Evolutionary conservation across 1,284 basidiomycete species (phyloP).

Genomic region (Pseudozyma tsukubaensis): DNA sequence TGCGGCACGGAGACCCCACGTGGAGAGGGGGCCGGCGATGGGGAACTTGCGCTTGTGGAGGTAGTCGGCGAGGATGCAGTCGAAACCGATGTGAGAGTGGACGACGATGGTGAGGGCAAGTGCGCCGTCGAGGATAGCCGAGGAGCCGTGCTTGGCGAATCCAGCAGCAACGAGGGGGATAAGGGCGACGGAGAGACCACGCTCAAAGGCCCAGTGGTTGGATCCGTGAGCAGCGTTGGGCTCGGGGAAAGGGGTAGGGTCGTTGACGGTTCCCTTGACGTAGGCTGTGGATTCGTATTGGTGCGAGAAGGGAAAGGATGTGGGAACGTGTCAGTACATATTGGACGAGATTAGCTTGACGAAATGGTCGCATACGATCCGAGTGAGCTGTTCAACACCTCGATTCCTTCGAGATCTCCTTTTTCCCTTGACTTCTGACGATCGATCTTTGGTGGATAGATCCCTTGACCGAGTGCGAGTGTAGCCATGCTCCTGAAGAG

Average conservation of each 20-base stretch:
- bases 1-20: conserved; percentile 81
- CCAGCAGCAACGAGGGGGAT: conserved; percentile 76
- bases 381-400: too few species aligned
- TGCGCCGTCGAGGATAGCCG: conserved; percentile 78
- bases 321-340: conserved; percentile 1
- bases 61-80: conserved; percentile 77
- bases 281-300: conserved; percentile 75
- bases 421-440: too few species aligned
- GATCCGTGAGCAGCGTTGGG: conserved; percentile 81
- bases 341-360: neutral
- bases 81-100: conserved; percentile 87
- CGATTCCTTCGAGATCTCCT: too few species aligned
- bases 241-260: conserved; percentile 87
- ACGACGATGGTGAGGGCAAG: conserved; percentile 87
- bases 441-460: too few species aligned
- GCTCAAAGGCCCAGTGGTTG: conserved; percentile 98
- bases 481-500: too few species aligned
- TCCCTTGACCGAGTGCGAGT: too few species aligned
- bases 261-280: conserved; percentile 93
- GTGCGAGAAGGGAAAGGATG: neutral
- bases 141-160: conserved; percentile 66
- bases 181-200: conserved; percentile 85
- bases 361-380: too few species aligned
- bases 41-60: conserved; percentile 92
- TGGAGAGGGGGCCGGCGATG: conserved; percentile 76